Base-by-base conservation (phyloP, 1,284 basidiomycete species). In the Cutaneotrichosporon curvatum region DNA sequence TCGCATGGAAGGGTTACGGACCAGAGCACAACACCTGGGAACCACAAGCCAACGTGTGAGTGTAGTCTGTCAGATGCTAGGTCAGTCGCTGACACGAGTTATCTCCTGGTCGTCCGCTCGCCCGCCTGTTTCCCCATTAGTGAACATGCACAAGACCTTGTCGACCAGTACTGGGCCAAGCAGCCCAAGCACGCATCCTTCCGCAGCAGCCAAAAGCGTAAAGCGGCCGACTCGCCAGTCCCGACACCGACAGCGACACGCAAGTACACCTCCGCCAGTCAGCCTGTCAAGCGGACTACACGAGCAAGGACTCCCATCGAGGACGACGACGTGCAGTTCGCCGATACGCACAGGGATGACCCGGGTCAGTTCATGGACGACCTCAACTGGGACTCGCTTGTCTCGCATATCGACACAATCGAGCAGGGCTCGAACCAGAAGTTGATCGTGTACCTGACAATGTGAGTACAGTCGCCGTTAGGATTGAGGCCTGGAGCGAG, bases 251-350 rank as follows among this genome's bases (percentile, higher is more conserved):
- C 32, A 34, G 15, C 32, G 15, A 7, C 32, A 15, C 32, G 32
- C 21, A 43, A 20, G 22, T 28, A 28, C 25, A 28, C 25, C 22
- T 10, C 32, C 32, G 41, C 35, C 42, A 6, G 41, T 36, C 36
- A 23, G 22, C 18, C 53, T 4, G 25, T 48, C 40, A 35, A 42
- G 47, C 43, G 45, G 8, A 10, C 34, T 20, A 19, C 40, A 32
- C 53, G 40, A 57, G 54, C 19, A 69, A 82, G 30, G 19, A 28
- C 37, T 7, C 25, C 25, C 12, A 28, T 28, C 25, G 25, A 28
- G 72, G 54, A 80, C 76, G 60, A 78, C 74, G 36, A 84, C 75
- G 15, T 65, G 84, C 81, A 30, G 10, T 60, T 42, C 37, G 51
- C 51, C 9, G 47, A 56, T 19, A 62, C 63, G 5, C 63, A 70